Evolutionary conservation across 1,139 yeast genomes (phyloP).

Genomic region (Kluyveromyces sp.): DNA sequence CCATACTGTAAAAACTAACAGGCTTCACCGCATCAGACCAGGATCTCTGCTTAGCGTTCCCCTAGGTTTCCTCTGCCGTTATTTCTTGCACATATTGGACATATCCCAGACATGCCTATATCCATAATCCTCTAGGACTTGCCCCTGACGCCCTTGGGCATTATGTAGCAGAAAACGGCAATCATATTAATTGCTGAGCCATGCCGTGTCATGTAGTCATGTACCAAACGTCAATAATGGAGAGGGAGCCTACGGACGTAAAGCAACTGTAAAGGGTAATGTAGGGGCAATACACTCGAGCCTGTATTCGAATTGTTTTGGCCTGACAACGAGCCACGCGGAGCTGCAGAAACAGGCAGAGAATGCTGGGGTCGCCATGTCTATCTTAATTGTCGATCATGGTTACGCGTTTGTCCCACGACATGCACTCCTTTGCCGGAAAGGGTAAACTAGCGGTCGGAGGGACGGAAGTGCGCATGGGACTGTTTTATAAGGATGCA

Average conservation of each 20-base stretch:
- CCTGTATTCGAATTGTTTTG: neutral
- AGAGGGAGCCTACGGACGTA: neutral
- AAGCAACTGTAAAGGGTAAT: neutral
- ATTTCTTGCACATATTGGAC: neutral
- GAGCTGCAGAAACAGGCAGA: neutral
- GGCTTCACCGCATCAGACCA: too few relatives aligned
- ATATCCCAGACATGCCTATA: neutral
- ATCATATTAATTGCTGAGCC: neutral
- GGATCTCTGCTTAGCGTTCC: too few relatives aligned
- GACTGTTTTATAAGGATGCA: too few relatives aligned
- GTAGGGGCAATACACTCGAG: neutral
- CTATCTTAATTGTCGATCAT: neutral
- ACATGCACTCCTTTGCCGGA: neutral
- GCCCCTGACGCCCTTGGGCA: neutral
- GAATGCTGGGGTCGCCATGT: neutral
- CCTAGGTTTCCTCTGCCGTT: too few relatives aligned
- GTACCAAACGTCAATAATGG: too few relatives aligned
- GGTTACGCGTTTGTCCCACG: neutral
- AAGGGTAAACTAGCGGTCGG: neutral
- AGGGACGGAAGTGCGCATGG: too few relatives aligned
- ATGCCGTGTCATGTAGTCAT: too few relatives aligned
- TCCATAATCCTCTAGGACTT: too few relatives aligned
- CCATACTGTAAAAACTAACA: too few relatives aligned
- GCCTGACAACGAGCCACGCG: neutral
- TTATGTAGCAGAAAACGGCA: neutral